Evolutionary conservation across 179 eudicot species (phyloP), one percentile per base, ranked within the genome.

Genomic region (Amaranthus tricolor): DNA sequence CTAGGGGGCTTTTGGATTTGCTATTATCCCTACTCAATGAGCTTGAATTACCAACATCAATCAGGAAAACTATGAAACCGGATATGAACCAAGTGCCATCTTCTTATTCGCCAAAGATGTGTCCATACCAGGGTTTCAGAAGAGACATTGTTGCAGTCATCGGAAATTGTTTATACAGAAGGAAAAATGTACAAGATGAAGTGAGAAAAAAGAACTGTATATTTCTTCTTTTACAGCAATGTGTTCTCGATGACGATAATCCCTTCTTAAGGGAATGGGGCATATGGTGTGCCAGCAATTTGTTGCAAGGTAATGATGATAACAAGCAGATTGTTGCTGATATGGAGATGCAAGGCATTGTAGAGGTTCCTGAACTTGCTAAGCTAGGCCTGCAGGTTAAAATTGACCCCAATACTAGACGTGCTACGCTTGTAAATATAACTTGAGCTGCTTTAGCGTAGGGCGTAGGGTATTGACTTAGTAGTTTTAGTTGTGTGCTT

Each of bases 181-280:
- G 91, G 79, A 94, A 81, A 85, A 73, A 66, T 57, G 93, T 88
- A 55, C 97, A 94, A 68, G 91, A 92, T 78, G 89, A 88, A 73
- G 86, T 94, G 48, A 86, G 97, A 68, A 76, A 85, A 62, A 83
- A 85, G 72, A 74, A 87, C 17, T 95, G 90, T 54, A 70, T 94
- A 43, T 80, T 89, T 71, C 82, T 92, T 66, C 78, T 94, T 51
- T 70, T 92, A 52, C 96, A 94, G 62, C 97, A 90, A 57, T 88
- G 95, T 74, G 96, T 92, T 50, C 80, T 79, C 24, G 98, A 94
- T 78, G 97, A 90, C 51, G 96, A 90, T 63, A 92, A 89, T 70
- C 91, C 96, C 9, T 92, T 86, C 85, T 80, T 94, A 82, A 88
- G 97, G 75, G 97, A 90, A 84, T 93, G 99, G 97, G 93, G 96